Evolutionary conservation across 2,329 filamentous ascomycete genomes (phyloP), one percentile per base, ranked within the genome.

Genomic region (Sordariomycetes sp.): DNA sequence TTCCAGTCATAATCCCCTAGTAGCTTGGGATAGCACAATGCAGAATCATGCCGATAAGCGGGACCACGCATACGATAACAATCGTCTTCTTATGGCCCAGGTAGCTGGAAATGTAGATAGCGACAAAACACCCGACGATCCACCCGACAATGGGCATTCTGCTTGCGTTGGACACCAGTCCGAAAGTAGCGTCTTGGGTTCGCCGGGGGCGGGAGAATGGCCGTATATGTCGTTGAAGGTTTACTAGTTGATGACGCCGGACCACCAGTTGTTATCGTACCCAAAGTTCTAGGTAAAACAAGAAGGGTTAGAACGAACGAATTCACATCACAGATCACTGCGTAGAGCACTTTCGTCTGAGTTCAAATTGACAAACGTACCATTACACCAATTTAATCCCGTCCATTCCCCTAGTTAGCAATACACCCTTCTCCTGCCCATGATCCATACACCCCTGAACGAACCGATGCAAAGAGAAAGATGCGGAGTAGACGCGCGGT

Each of bases 221-320:
- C 59, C 59, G 50, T 58, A 60, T 25, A 55, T 39, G 28, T 58
- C 36, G 35, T 55, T 60, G 48, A 60, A 60, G n/a, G 22, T 51
- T 17, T 52, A 28, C 15, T 52, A 53, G 8, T 51, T 42, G 36
- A 62, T 53, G 34, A 57, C 55, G 24, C 59, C 54, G 8, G 52
- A 53, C 60, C 60, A 61, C 57, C 60, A 61, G 51, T 50, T 55
- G 50, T 61, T 61, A 53, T 61, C 59, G 55, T 58, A 61, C 17
- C 59, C 59, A 20, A 58, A 58, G 35, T 45, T 45, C 39, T 45
- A 17, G 7, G 17, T 2, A 42, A 45, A 15, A 45, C 8, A 8
- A 32, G 13, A 15, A 15, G 39, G 3, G 15, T 45, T 17, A n/a
- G 39, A n/a, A 15, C 7, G 36, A 12, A 42, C 13, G 10, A 17